phyloP scores from a whole-genome alignment of 2,329 filamentous ascomycete genomes.

The Fusarium falciforme region DNA sequence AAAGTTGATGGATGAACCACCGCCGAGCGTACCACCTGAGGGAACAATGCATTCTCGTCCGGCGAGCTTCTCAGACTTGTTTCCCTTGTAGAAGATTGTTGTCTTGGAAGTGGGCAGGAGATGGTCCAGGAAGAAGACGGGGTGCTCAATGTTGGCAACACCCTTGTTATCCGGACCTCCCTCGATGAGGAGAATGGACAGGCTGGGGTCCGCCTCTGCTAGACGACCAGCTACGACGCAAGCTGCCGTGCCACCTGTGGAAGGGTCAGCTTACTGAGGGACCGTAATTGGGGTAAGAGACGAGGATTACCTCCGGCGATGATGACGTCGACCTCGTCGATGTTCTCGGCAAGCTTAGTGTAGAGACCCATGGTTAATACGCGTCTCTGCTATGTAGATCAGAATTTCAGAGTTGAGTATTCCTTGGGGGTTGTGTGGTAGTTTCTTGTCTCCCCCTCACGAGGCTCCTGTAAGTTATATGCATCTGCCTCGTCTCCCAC shows the following conservation, averaged over 20 bases:
- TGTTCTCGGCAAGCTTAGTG: not conserved
- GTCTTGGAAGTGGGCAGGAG: constrained; percentile 31
- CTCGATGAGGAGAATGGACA: constrained; percentile 44
- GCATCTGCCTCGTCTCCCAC: not conserved
- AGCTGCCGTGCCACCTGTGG: constrained; percentile 42
- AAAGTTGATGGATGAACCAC: constrained; percentile 46
- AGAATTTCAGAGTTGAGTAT: not conserved
- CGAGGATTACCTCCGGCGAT: not conserved
- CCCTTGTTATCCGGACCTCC: constrained; percentile 40
- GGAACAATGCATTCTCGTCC: constrained; percentile 36
- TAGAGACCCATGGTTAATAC: not conserved
- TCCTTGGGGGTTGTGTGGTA: not conserved
- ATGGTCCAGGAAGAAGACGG: constrained; percentile 35
- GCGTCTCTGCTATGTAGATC: not conserved
- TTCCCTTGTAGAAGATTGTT: constrained; percentile 37
- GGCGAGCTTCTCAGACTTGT: constrained; percentile 30
- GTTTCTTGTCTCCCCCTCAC: not conserved
- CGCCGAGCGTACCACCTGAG: constrained; percentile 42
- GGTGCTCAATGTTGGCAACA: constrained; percentile 37
- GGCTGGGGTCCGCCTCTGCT: constrained; percentile 35
- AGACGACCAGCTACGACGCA: constrained; percentile 43
- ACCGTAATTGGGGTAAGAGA: not conserved
- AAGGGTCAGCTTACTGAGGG: not conserved
- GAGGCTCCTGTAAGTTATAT: not conserved
- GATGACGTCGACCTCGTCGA: not conserved